Percentiles rank a stretch among this genome's conserved stretches.
Evolutionary conservation across 129 eudicot genomes (phyloP).

Genomic region (Chrysanthemum makinoi): DNA sequence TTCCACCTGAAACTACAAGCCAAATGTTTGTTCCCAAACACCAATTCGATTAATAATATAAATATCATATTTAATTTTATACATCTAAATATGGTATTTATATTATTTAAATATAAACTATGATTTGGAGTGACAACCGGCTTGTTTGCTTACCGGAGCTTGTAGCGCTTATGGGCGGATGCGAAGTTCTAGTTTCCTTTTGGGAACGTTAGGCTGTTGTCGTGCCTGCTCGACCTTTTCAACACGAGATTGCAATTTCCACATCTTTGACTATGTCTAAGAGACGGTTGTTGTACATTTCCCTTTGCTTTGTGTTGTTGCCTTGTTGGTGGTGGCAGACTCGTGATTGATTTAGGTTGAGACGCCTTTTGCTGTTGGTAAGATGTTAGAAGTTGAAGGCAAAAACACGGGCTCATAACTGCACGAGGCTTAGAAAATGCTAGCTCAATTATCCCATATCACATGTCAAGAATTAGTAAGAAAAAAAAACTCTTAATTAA

Average conservation of each 20-base stretch:
- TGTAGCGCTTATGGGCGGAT: no score
- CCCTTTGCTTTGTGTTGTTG: constrained; percentile 55
- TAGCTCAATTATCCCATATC: constrained; percentile 47
- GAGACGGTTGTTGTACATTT: constrained; percentile 64
- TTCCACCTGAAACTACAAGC: constrained; percentile 71
- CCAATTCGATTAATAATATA: constrained; percentile 51
- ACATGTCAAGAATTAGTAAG: no score
- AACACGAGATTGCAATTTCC: no score
- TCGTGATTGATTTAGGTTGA: not conserved
- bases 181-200: no score
- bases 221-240: no score
- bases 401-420: no score
- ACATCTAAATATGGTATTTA: no score
- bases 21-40: constrained; percentile 88
- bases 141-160: no score
- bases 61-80: constrained; percentile 34
- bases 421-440: no score
- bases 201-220: not conserved
- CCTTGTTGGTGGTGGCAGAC: constrained; percentile 69
- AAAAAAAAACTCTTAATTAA: no score
- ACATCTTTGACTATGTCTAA: constrained; percentile 39
- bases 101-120: no score
- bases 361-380: constrained; percentile 35
- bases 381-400: constrained; percentile 46
- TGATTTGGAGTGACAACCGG: no score